Evolutionary conservation across 768 basidiomycete species (phyloP).

Genomic region (Lentinus brumalis): DNA sequence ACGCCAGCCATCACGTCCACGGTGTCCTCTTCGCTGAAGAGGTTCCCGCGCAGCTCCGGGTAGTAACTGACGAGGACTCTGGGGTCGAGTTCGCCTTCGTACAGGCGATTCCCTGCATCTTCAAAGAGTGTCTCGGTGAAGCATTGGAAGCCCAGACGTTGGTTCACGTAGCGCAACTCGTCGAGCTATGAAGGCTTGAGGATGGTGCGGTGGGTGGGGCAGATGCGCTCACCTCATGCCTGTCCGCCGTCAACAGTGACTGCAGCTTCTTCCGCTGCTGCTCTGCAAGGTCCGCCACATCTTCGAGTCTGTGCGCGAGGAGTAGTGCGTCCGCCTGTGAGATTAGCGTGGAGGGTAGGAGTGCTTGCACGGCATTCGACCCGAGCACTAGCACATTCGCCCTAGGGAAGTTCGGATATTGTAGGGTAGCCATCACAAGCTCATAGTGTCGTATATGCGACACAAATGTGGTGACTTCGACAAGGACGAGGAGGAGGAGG

Average conservation of each 20-base stretch:
- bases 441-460: no score
- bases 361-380: slow-evolving; percentile 58
- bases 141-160: slow-evolving; percentile 79
- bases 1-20: slow-evolving; percentile 78
- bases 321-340: slow-evolving; percentile 74
- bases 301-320: slow-evolving; percentile 61
- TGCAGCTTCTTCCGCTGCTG: slow-evolving; percentile 60
- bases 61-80: slow-evolving; percentile 81
- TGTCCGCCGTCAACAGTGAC: slow-evolving; percentile 50
- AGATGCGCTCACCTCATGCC: slow-evolving; percentile 49
- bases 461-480: no score
- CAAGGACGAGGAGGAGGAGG: no score
- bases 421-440: slow-evolving; percentile 15
- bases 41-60: slow-evolving; percentile 67
- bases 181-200: slow-evolving; percentile 46
- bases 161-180: slow-evolving; percentile 77
- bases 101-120: slow-evolving; percentile 77
- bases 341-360: slow-evolving; percentile 71
- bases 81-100: slow-evolving; percentile 82
- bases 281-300: slow-evolving; percentile 64
- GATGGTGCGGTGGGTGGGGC: neutral
- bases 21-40: slow-evolving; percentile 56
- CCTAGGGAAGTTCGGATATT: slow-evolving; percentile 49
- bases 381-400: slow-evolving; percentile 71
- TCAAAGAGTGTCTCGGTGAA: slow-evolving; percentile 81